phyloP scores from a whole-genome alignment of 2,329 filamentous ascomycete species.

The Beauveria brongniartii region DNA sequence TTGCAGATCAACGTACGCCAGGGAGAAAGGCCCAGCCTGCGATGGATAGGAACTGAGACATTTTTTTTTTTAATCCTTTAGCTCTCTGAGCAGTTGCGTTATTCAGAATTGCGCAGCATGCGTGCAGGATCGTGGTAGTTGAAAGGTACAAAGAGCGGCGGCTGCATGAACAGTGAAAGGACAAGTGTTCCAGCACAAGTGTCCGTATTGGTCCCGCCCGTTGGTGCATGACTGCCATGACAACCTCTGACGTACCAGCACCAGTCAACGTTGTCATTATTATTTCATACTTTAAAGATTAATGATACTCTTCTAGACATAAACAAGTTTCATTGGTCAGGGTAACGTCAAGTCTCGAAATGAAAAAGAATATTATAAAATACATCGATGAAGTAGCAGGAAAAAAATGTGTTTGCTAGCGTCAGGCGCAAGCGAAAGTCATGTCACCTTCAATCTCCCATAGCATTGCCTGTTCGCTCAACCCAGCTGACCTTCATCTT shows the following conservation, averaged over 20 bases:
- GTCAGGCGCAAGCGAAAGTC: neutral
- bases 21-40: constrained; percentile 51
- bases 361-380: constrained; percentile 1
- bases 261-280: neutral
- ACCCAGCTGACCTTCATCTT: neutral
- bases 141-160: neutral
- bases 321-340: neutral
- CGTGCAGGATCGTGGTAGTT: neutral
- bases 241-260: neutral
- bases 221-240: neutral
- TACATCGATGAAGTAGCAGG: constrained; percentile 6
- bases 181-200: constrained; percentile 1
- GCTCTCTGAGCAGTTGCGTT: neutral
- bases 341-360: too few relatives aligned
- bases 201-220: neutral
- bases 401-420: neutral
- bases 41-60: constrained; percentile 46
- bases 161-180: neutral
- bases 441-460: neutral
- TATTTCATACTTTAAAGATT: too few relatives aligned
- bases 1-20: constrained; percentile 29
- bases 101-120: neutral
- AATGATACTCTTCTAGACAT: neutral
- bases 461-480: neutral
- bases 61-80: constrained; percentile 19